phyloP scores from a whole-genome alignment of 495 filamentous ascomycete genomes.

The Penicillium diatomitis region DNA sequence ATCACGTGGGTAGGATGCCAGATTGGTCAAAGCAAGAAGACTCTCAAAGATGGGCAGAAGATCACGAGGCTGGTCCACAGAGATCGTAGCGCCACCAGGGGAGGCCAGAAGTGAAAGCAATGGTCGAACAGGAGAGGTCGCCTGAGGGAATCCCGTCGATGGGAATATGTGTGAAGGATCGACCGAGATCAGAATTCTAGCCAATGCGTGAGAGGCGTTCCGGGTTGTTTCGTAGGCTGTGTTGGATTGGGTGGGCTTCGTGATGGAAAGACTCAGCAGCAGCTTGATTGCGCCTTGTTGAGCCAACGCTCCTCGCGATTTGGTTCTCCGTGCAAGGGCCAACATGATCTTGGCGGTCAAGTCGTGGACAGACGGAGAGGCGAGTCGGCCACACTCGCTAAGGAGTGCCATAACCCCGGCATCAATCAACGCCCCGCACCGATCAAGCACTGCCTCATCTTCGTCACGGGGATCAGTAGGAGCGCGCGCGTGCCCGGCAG shows the following conservation, averaged over 20 bases:
- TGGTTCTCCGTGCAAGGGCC: conserved; percentile 60
- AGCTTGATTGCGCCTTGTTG: conserved; percentile 89
- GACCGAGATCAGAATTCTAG: conserved; percentile 83
- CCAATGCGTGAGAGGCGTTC: conserved; percentile 72
- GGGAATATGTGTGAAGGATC: conserved; percentile 82
- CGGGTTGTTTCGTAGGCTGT: conserved; percentile 39
- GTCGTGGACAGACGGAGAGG: conserved; percentile 57
- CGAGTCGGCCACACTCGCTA: conserved; percentile 54
- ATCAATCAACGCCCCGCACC: conserved; percentile 69
- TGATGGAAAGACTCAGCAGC: conserved; percentile 56
- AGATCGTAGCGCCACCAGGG: conserved; percentile 29
- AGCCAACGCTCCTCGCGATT: conserved; percentile 65
- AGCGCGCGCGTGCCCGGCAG: conserved; percentile 42
- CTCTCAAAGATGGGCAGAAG: conserved; percentile 87
- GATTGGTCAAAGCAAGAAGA: conserved; percentile 84
- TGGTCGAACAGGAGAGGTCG: conserved; percentile 69
- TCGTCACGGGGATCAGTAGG: conserved; percentile 60
- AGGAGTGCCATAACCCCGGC: conserved; percentile 66
- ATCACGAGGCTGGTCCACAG: conserved; percentile 56
- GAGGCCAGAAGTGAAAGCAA: conserved; percentile 60
- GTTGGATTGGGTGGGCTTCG: conserved; percentile 40
- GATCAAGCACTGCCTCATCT: conserved; percentile 61
- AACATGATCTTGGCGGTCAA: conserved; percentile 65
- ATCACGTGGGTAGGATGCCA: conserved; percentile 65
- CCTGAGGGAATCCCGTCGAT: conserved; percentile 58